Evolutionary conservation across 768 basidiomycete genomes (phyloP), one percentile per base, ranked within the genome.

Genomic region (Leccinum aurantiacum): DNA sequence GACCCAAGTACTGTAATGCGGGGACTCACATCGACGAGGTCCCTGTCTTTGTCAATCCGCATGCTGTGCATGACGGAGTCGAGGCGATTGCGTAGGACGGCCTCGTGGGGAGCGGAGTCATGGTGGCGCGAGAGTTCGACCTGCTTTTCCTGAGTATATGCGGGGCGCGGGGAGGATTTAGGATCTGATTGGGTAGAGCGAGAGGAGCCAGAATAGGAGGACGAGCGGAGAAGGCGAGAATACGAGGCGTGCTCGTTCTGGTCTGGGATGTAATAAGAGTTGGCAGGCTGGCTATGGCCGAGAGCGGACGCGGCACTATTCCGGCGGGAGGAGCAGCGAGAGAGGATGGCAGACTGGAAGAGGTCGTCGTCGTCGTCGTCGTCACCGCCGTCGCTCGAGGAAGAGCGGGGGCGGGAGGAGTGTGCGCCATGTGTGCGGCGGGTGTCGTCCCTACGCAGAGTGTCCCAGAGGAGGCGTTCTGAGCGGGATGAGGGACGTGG

Each of bases 381-480:
- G 1, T 69, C 67, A 24, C 66, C 67, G 57, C 62, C 61, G 60
- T 60, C 63, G 56, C 67, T 71, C 33, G 63, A 62, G 33, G 57
- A 48, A 31, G 76, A 65, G 69, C 67, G 59, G 22, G 77, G 60
- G 60, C 69, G 59, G 22, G 72, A 51, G 54, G 68, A 33, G 53
- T 38, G 56, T 19, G 54, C 50, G 53, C 62, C 64, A 61, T 54
- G 60, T 49, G 63, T 74, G 69, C 60, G 77, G 70, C 65, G 81
- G 72, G 68, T 75, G 67, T 63, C 76, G 71, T 75, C 82, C 64
- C 78, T 85, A 51, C 81, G 76, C 56, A 87, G 79, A 10, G 85
- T 79, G 62, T 85, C 80, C 54, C 85, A 76, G 53, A 87, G 76
- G 50, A 87, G 79, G 10, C 79, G 77, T 65, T 86, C 82, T 4